Conservation (phyloP, 352 stramenopile genomes). For the Plasmopara muralis region DNA sequence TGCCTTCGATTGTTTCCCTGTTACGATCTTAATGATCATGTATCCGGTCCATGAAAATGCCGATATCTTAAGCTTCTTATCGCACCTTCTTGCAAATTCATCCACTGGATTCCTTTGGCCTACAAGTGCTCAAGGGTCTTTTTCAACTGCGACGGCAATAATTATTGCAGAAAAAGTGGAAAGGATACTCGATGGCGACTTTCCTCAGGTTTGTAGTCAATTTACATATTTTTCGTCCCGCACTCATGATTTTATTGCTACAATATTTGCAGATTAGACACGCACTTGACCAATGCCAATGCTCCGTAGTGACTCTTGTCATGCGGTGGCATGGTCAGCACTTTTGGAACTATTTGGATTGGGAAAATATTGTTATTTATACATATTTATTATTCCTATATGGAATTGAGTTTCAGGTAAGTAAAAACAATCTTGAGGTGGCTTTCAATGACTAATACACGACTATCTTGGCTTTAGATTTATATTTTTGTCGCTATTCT, state of each 20-base stretch:
- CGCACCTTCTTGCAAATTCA: constrained; percentile 20
- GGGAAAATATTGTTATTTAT: constrained; percentile 48
- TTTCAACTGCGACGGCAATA: neutral
- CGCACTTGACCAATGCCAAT: constrained; percentile 35
- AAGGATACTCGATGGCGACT: constrained; percentile 39
- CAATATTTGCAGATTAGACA: constrained; percentile 30
- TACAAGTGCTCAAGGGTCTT: constrained; percentile 1
- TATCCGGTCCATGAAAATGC: constrained; percentile 28
- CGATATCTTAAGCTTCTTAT: constrained; percentile 33
- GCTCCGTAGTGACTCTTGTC: constrained; percentile 39
- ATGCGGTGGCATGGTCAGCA: constrained; percentile 46
- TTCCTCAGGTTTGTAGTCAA: constrained; percentile 34
- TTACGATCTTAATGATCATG: constrained; percentile 55
- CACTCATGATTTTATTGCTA: neutral
- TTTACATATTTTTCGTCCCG: neutral
- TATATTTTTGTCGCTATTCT: constrained; percentile 42
- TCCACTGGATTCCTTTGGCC: constrained; percentile 36
- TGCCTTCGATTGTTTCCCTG: constrained; percentile 44
- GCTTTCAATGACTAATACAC: neutral
- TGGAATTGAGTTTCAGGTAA: constrained; percentile 53
- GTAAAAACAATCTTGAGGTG: neutral
- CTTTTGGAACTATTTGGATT: constrained; percentile 72
- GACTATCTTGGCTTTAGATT: constrained; percentile 27
- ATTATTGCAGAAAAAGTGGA: constrained; percentile 37
- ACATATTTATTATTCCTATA: constrained; percentile 51